Percentiles rank a stretch among this genome's conserved stretches.
Conservation (phyloP, 331 rosid species). For the Pyracantha coccinea region DNA sequence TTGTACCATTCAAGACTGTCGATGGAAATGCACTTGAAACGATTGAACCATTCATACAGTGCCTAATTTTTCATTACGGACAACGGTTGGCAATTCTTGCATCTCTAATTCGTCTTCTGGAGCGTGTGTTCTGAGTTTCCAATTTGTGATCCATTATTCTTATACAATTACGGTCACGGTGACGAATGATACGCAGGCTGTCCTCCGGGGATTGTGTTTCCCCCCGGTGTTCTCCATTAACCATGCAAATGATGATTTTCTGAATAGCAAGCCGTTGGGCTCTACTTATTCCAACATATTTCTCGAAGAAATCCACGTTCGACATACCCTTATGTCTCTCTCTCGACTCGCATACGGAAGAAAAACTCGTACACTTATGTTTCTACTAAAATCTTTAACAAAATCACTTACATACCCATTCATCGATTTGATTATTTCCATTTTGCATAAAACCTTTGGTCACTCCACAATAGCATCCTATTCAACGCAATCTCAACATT, state of each 20-base stretch:
- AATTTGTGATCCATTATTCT: background rate
- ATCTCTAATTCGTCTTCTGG: background rate
- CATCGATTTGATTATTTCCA: conserved; percentile 36
- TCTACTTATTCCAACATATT: no score
- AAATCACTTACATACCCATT: no score
- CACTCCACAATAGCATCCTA: conserved; percentile 59
- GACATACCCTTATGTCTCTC: no score
- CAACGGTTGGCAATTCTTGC: background rate
- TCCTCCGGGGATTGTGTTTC: no score
- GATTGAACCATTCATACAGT: background rate
- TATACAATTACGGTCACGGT: background rate
- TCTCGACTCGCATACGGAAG: no score
- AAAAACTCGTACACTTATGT: no score
- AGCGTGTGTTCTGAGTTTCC: background rate
- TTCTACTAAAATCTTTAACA: no score
- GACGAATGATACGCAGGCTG: no score
- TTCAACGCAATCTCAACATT: conserved; percentile 50
- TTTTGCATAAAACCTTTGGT: conserved; percentile 46
- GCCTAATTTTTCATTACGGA: background rate
- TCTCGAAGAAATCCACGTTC: no score
- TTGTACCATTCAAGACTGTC: background rate
- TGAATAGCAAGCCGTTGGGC: no score
- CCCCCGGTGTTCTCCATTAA: no score
- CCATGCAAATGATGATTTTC: no score
- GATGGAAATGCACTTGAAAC: background rate